Percentiles rank a stretch among this genome's conserved stretches.
Conservation (phyloP, 1,284 basidiomycete species). For the Ganoderma leucocontextum region DNA sequence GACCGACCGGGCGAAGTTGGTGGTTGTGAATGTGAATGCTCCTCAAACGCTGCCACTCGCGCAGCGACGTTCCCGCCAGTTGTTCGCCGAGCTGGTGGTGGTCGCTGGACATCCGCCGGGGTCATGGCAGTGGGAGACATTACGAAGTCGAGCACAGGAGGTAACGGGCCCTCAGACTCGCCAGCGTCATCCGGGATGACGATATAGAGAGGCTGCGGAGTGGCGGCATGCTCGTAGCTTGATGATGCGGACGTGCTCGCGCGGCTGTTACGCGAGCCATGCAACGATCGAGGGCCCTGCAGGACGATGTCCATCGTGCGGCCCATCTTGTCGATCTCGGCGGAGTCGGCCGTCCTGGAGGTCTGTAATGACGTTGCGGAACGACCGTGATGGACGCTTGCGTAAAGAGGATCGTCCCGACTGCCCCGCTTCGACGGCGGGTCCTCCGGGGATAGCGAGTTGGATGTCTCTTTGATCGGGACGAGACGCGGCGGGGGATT, state of each 20-base stretch:
- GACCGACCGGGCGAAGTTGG: constrained; percentile 38
- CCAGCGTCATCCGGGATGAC: constrained; percentile 16
- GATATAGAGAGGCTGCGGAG: constrained; percentile 12
- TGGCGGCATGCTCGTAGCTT: constrained; percentile 13
- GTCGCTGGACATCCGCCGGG: constrained; percentile 15
- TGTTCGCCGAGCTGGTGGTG: constrained; percentile 31
- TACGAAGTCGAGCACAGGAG: constrained; percentile 25
- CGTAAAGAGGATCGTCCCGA: constrained; percentile 30
- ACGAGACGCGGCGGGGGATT: constrained; percentile 70
- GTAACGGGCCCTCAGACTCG: constrained; percentile 4
- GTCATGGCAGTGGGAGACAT: constrained; percentile 36
- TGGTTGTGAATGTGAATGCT: constrained; percentile 33
- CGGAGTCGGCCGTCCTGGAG: constrained; percentile 62
- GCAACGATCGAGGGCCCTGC: constrained; percentile 53
- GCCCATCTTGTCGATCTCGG: constrained; percentile 68
- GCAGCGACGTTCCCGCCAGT: constrained; percentile 41
- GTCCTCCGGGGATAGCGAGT: constrained; percentile 33
- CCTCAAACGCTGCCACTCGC: constrained; percentile 52
- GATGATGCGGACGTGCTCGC: constrained; percentile 30
- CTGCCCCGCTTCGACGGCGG: constrained; percentile 19
- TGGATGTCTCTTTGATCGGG: constrained; percentile 61
- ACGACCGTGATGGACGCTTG: constrained; percentile 36
- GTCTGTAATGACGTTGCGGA: constrained; percentile 41
- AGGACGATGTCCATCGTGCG: constrained; percentile 73
- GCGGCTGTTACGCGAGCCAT: constrained; percentile 29